These are phyloP conservation scores for Colletotrichum aenigma DNA, from an alignment of 2,329 filamentous ascomycete species.

Conservation along the genomic window DNA sequence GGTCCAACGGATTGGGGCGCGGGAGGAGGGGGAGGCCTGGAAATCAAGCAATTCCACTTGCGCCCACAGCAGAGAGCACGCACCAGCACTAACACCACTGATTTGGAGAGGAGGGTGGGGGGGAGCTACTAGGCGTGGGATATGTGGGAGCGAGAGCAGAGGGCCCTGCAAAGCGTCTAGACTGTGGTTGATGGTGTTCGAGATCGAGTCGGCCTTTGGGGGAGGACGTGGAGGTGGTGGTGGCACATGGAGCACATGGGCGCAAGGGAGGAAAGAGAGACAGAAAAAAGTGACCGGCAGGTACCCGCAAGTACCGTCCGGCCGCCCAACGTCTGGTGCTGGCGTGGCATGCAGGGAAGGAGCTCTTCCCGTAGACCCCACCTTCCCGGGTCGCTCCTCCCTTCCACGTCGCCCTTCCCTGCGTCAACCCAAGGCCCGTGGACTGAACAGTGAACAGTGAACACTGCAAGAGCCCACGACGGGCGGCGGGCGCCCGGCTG, in stretches of 20 bases:
- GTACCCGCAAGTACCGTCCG: neutral
- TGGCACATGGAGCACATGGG: neutral
- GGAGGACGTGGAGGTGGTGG: neutral
- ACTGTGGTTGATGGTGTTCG: neutral
- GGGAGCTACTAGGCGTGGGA: neutral
- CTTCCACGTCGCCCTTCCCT: neutral
- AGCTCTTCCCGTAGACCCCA: neutral
- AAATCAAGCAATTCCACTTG: neutral
- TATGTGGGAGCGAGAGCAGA: neutral
- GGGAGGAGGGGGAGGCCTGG: neutral
- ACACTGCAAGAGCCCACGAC: neutral
- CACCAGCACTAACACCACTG: neutral
- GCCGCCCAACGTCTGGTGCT: neutral
- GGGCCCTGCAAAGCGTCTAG: neutral
- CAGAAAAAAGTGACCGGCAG: neutral
- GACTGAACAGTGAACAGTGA: neutral
- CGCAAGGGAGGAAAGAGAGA: neutral
- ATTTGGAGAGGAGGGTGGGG: neutral
- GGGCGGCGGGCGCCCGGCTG: neutral
- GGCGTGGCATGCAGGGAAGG: slow-evolving; percentile 5
- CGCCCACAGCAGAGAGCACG: neutral
- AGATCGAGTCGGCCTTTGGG: neutral
- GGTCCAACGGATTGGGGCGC: neutral
- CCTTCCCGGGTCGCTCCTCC: neutral
- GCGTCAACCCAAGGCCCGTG: neutral